Evolutionary conservation across 2,329 filamentous ascomycete species (phyloP).

Genomic region (Xylariomycetidae sp.): DNA sequence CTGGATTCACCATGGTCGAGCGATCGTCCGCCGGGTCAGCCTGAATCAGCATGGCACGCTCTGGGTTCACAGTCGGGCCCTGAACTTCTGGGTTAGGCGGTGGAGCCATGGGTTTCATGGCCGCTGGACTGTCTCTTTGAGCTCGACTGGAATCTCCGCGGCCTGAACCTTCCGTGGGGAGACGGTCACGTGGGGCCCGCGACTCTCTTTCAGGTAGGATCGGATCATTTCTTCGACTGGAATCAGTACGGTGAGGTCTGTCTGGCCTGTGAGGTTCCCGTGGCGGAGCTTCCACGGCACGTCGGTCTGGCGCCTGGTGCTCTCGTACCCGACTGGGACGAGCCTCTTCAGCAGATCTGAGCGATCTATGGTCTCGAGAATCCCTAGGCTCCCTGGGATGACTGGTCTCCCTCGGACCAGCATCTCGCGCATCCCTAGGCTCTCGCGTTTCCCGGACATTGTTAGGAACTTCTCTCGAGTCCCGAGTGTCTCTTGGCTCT

Average conservation of each 20-base stretch:
- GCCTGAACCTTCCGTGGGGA: too few relatives aligned
- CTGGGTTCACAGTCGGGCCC: conserved; percentile 49
- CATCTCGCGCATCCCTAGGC: conserved; percentile 31
- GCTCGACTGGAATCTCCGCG: conserved; percentile 18
- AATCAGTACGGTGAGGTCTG: too few relatives aligned
- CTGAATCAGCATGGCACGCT: conserved; percentile 44
- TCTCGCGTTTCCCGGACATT: conserved; percentile 28
- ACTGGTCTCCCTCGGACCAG: conserved; percentile 29
- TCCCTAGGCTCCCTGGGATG: conserved; percentile 29
- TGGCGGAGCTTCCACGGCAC: conserved; percentile 29
- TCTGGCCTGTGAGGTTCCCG: conserved; percentile 34
- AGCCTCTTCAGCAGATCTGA: conserved; percentile 33
- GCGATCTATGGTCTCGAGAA: conserved; percentile 27
- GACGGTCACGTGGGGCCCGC: conserved; percentile 28
- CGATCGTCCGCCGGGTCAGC: conserved; percentile 30
- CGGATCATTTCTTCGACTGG: conserved; percentile 26
- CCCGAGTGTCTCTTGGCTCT: conserved; percentile 27
- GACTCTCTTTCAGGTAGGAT: conserved; percentile 33
- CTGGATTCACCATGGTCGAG: conserved; percentile 40
- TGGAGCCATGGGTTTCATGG: conserved; percentile 25
- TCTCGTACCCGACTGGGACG: conserved; percentile 39
- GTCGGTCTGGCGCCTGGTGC: conserved; percentile 34
- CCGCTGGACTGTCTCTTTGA: conserved; percentile 19
- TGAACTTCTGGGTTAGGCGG: conserved; percentile 23
- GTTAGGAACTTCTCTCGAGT: conserved; percentile 21